Base-by-base conservation (phyloP, 192 early-diverging fungal species). In the Entomortierella parvispora region DNA sequence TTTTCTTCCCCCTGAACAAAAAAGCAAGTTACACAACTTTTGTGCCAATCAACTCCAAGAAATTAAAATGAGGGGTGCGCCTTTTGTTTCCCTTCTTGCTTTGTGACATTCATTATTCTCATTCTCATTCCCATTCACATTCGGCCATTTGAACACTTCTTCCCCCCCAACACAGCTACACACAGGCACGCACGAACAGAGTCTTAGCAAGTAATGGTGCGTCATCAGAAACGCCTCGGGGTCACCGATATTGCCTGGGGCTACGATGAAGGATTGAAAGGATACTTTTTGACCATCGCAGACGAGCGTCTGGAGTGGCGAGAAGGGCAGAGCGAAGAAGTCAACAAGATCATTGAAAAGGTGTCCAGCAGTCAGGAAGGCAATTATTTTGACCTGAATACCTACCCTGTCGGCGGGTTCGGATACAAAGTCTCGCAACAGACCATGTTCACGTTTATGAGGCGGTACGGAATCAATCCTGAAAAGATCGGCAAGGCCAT, bases 371-470 rank as follows among this genome's bases (percentile, higher is more conserved):
- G 58, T 45, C 44, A 56, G 1, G 62, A 31, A 22, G 70, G 70
- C 10, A 2, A 0, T 15, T 72, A 65, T 48, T 47, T 72, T 53
- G 9, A 65, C 3, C 33, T 72, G 29, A 45, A 72, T 42, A 47
- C 69, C 0, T 72, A 72, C n/a, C n/a, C 15, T 0, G 2, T 28
- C 45, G 70, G 70, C 14, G 55, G 61, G 14, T 65, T 65, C 43
- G 69, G 69, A 23, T n/a, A 46, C 56, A 51, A 33, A 20, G 70
- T 72, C 9, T 54, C 70, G 2, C 10, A 65, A n/a, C 20, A 32
- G 10, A 72, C 70, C 15, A 72, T 72, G 0, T 65, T 72, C 25
- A 31, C 60, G 0, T 65, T 65, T 25, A 72, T 72, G 70, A 59
- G 29, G 20, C 56, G 70, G 14, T 72, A 72, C 40, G 57, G 46